Evolutionary conservation across 2,329 filamentous ascomycete species (phyloP), one percentile per base, ranked within the genome.

Genomic region (Hypomyces perniciosus): DNA sequence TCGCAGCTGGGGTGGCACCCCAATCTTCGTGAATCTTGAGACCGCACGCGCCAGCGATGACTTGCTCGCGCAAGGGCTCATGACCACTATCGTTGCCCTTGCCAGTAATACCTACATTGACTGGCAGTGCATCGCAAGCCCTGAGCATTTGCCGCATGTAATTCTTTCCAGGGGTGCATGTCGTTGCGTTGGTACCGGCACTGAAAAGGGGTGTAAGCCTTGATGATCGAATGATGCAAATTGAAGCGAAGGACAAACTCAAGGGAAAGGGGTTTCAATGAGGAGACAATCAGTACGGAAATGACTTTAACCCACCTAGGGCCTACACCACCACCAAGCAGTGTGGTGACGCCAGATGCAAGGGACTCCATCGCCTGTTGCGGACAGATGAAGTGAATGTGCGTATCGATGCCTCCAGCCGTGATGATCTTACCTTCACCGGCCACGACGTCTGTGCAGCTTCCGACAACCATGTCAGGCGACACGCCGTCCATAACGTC

Each of bases 11-110:
- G 1, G 92, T 96, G 26, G 80, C 84, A 48, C 92, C 92, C 92
- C 92, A 97, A 68, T 97, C 92, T 71, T 97, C 92, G 68, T 97
- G 92, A 6, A 97, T 76, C 68, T 97, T 97, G 54, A 97, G 78
- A 6, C 92, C 92, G 59, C 89, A 92, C 1, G 86, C 91, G 8
- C 92, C 92, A 0, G 92, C 92, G 50, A 80, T 72, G 51, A 88
- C 78, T 69, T 96, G 90, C 59, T 96, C 88, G 44, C 83, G 80
- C 2, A 97, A 77, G 8, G 86, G 87, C 2, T 69, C 66, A 0
- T 81, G 78, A 8, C 80, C 80, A 58, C 84, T 84, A 67, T 97
- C 92, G 64, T 95, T 96, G 54, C 92, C 92, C 72, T 97, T 97
- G 39, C 88, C 90, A 0, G 91, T 96, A 62, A 97, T 88, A 35